These are phyloP conservation scores for Flaveria brownii DNA, from an alignment of 129 eudicot genomes.

Conservation along the genomic window DNA sequence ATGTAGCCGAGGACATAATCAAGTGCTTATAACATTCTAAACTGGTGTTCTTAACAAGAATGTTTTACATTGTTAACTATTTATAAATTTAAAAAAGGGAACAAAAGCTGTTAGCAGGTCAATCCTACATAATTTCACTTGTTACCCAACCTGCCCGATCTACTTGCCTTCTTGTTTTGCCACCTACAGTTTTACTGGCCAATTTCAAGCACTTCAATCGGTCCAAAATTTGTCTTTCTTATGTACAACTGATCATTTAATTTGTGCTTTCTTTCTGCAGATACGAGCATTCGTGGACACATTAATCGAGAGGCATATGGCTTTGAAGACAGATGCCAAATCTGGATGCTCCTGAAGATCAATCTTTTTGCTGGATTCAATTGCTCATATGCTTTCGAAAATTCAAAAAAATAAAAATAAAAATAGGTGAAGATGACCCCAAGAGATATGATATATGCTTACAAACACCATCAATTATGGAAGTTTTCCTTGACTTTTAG, in stretches of 20 bases:
- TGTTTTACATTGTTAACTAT: neutral
- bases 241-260: neutral
- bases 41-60: neutral
- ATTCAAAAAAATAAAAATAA: neutral
- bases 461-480: slow-evolving; percentile 27
- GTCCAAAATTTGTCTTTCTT: neutral
- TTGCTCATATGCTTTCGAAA: slow-evolving; percentile 13
- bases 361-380: slow-evolving; percentile 22
- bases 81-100: neutral
- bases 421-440: slow-evolving; percentile 29
- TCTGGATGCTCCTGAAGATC: slow-evolving; percentile 47
- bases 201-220: neutral
- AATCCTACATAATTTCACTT: neutral
- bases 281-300: slow-evolving; percentile 95
- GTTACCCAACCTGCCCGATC: neutral
- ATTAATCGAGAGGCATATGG: slow-evolving; percentile 85
- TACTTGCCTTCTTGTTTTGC: neutral
- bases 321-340: slow-evolving; percentile 52
- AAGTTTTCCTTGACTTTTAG: slow-evolving; percentile 25
- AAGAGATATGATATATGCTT: slow-evolving; percentile 33
- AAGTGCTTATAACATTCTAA: neutral
- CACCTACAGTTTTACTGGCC: neutral
- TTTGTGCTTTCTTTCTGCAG: slow-evolving; percentile 43
- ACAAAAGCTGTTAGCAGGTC: neutral
- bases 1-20: neutral